These are phyloP conservation scores for Favolaschia claudopus DNA, from an alignment of 768 basidiomycete species.

Conservation along the genomic window DNA sequence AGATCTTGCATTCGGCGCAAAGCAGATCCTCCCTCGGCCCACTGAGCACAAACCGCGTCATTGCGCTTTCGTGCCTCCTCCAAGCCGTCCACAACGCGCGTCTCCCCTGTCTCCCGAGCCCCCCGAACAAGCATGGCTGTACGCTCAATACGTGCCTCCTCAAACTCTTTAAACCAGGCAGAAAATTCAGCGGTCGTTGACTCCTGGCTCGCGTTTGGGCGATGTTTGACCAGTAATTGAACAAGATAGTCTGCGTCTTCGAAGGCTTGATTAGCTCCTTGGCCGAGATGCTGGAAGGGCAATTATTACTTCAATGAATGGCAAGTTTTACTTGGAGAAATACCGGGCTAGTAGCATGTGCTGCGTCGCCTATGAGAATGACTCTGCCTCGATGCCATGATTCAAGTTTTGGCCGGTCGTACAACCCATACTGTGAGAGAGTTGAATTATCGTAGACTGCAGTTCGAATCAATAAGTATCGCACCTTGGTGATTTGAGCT, in stretches of 20 bases:
- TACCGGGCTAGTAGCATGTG: slow-evolving; percentile 55
- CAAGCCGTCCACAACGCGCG: slow-evolving; percentile 40
- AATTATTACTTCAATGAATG: background rate
- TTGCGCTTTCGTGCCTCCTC: slow-evolving; percentile 41
- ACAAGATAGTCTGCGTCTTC: slow-evolving; percentile 49
- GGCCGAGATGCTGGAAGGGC: slow-evolving; percentile 48
- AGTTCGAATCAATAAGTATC: background rate
- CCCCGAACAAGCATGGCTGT: slow-evolving; percentile 43
- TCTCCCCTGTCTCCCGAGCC: slow-evolving; percentile 44
- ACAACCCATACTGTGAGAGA: slow-evolving; percentile 46
- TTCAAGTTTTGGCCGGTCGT: slow-evolving; percentile 49
- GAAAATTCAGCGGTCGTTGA: slow-evolving; percentile 38
- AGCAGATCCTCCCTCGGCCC: slow-evolving; percentile 6
- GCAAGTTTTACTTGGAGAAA: slow-evolving; percentile 14
- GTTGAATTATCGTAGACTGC: background rate
- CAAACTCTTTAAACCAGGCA: slow-evolving; percentile 42
- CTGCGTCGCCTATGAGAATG: slow-evolving; percentile 53
- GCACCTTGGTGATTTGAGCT: slow-evolving; percentile 30
- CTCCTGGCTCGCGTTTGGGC: slow-evolving; percentile 29
- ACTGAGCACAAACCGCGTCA: slow-evolving; percentile 20
- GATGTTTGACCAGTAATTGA: slow-evolving; percentile 40
- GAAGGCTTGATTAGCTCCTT: slow-evolving; percentile 55
- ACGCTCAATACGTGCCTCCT: slow-evolving; percentile 43
- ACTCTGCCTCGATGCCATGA: slow-evolving; percentile 52
- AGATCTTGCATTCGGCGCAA: background rate